These are phyloP conservation scores for Kentomonas sorsogonicus DNA, from an alignment of 208 protist genomes.

Conservation along the genomic window DNA sequence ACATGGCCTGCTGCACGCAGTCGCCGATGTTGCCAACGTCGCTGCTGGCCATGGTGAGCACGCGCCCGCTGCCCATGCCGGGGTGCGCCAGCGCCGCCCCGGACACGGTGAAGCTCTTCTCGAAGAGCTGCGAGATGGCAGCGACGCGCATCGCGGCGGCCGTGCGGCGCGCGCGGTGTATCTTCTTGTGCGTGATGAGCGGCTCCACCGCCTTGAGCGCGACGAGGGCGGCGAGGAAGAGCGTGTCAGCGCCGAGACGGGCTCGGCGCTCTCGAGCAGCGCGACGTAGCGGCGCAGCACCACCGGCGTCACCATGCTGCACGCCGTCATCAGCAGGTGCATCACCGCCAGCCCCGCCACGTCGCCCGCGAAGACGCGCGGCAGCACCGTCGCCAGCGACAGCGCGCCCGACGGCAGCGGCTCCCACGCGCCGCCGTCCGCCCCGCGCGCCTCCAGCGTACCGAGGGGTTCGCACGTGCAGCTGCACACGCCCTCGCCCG, in stretches of 20 bases:
- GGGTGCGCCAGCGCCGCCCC: slow-evolving; percentile 46
- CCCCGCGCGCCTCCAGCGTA: background rate
- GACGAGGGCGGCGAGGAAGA: slow-evolving; percentile 29
- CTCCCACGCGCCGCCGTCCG: background rate
- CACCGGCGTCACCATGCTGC: slow-evolving; percentile 41
- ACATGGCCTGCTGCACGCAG: slow-evolving; percentile 29
- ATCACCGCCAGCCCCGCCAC: slow-evolving; percentile 22
- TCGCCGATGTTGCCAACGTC: slow-evolving; percentile 60
- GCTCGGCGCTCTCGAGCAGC: slow-evolving; percentile 19
- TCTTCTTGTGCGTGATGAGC: slow-evolving; percentile 28
- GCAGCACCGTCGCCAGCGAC: slow-evolving; percentile 32
- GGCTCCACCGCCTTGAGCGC: slow-evolving; percentile 33
- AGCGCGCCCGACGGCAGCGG: slow-evolving; percentile 13
- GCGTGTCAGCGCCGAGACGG: slow-evolving; percentile 9
- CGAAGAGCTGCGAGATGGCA: slow-evolving; percentile 59
- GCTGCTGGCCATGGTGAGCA: slow-evolving; percentile 83
- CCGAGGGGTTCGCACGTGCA: slow-evolving; percentile 21
- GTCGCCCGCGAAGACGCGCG: slow-evolving; percentile 22
- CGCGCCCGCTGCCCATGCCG: slow-evolving; percentile 66
- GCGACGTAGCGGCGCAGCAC: slow-evolving; percentile 55
- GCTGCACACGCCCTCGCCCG: slow-evolving; percentile 9
- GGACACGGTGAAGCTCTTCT: slow-evolving; percentile 66
- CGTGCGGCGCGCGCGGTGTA: slow-evolving; percentile 23
- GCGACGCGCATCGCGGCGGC: slow-evolving; percentile 52
- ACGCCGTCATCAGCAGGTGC: slow-evolving; percentile 38